Percentiles rank a stretch among this genome's conserved stretches.
Evolutionary conservation across 2,329 filamentous ascomycete species (phyloP).

Genomic region (Raffaelea deltoideospora): DNA sequence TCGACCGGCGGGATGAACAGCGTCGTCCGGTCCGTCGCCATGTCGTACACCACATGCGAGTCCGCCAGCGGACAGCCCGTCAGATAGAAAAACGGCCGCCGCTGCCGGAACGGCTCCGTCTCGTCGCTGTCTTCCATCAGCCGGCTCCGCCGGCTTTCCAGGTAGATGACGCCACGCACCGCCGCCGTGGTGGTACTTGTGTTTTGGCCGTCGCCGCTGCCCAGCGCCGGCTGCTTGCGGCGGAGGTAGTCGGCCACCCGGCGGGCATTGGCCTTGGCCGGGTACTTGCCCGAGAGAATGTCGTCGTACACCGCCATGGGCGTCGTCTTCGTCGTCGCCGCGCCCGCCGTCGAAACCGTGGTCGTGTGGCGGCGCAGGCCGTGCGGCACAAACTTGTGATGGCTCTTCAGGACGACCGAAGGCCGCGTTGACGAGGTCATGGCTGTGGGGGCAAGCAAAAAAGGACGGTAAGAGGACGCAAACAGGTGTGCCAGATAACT

Average conservation of each 20-base stretch:
- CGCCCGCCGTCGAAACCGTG: too few species aligned
- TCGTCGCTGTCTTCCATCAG: slow-evolving; percentile 85
- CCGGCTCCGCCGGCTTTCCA: slow-evolving; percentile 70
- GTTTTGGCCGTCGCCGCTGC: too few species aligned
- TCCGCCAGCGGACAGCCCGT: slow-evolving; percentile 73
- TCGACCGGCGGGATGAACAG: slow-evolving; percentile 86
- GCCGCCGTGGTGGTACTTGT: too few species aligned
- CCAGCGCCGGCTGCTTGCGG: slow-evolving; percentile 47
- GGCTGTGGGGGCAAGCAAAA: too few species aligned
- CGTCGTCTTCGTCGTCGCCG: too few species aligned
- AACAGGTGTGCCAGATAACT: too few species aligned
- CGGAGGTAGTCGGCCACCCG: slow-evolving; percentile 70
- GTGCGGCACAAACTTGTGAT: too few species aligned
- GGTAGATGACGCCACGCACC: slow-evolving; percentile 61
- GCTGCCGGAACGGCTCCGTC: slow-evolving; percentile 68
- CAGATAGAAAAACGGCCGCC: slow-evolving; percentile 88
- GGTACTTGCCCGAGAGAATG: slow-evolving; percentile 50
- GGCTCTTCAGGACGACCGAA: too few species aligned
- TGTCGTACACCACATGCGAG: slow-evolving; percentile 67
- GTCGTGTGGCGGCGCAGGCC: too few species aligned
- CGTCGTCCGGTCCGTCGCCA: slow-evolving; percentile 55
- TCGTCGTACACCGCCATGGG: slow-evolving; percentile 16
- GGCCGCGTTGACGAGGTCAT: too few species aligned
- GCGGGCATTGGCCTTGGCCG: slow-evolving; percentile 74
- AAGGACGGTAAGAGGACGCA: too few species aligned